Evolutionary conservation across 2,329 filamentous ascomycete species (phyloP).

Genomic region (Aspergillus pseudotamarii): DNA sequence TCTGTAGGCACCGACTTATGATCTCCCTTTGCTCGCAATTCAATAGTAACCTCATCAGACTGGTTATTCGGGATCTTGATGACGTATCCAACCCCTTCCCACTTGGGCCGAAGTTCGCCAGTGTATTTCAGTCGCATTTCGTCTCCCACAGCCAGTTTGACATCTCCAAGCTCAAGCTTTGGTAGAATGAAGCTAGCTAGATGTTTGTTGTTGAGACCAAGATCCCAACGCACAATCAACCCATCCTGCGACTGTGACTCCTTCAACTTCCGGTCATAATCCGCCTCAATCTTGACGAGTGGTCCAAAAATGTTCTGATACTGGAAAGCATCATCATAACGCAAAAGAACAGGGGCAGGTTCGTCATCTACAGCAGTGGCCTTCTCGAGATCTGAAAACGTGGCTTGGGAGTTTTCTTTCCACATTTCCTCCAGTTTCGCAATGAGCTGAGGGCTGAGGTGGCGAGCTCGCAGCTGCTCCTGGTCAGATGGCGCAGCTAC

Average conservation of each 20-base stretch:
- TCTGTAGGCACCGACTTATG: slow-evolving; percentile 96
- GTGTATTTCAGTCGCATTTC: slow-evolving; percentile 98
- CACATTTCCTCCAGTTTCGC: slow-evolving; percentile 96
- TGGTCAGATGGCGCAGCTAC: slow-evolving; percentile 87
- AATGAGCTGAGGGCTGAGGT: slow-evolving; percentile 91
- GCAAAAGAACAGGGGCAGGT: slow-evolving; percentile 84
- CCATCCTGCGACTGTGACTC: slow-evolving; percentile 97
- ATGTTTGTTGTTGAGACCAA: slow-evolving; percentile 96
- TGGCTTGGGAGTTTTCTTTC: slow-evolving; percentile 91
- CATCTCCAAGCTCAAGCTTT: slow-evolving; percentile 95
- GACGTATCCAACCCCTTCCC: slow-evolving; percentile 98
- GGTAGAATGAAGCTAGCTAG: slow-evolving; percentile 92
- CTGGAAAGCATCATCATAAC: slow-evolving; percentile 96
- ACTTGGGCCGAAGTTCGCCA: slow-evolving; percentile 85
- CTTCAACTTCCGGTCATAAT: slow-evolving; percentile 98
- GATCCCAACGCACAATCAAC: slow-evolving; percentile 91
- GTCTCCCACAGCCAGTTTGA: slow-evolving; percentile 95
- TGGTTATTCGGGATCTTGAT: slow-evolving; percentile 99
- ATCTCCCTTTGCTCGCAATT: slow-evolving; percentile 89
- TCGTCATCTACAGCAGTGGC: slow-evolving; percentile 91
- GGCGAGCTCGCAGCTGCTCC: slow-evolving; percentile 91
- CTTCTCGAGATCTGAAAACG: slow-evolving; percentile 88
- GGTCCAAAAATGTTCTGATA: slow-evolving; percentile 99
- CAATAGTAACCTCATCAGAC: slow-evolving; percentile 94
- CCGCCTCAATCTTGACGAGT: slow-evolving; percentile 97